Percentiles rank a stretch among this genome's conserved stretches.
phyloP scores from a whole-genome alignment of 345 rosid genomes.

The Ailanthus altissimus region DNA sequence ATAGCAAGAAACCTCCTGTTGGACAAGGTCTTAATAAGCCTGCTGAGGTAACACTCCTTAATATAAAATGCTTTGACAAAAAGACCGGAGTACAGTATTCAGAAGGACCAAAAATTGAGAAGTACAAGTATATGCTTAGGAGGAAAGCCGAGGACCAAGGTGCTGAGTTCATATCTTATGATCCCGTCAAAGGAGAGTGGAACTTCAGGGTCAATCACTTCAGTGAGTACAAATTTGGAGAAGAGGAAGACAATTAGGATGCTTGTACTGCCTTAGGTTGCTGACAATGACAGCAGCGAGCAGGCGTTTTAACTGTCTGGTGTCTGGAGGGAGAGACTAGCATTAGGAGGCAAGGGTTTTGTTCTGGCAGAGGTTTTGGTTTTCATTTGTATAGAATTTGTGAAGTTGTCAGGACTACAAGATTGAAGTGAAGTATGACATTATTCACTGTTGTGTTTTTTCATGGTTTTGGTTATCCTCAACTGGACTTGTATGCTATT shows the following conservation, averaged over 20 bases:
- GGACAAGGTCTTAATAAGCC: constrained; percentile 96
- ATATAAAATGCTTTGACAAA: constrained; percentile 85
- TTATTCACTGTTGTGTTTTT: neutral
- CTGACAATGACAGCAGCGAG: constrained; percentile 17
- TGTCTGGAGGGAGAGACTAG: neutral
- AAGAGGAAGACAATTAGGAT: constrained; percentile 35
- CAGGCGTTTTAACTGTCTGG: neutral
- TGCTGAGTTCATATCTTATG: constrained; percentile 81
- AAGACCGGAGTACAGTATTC: constrained; percentile 66
- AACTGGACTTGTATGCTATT: neutral
- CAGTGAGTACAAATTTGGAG: constrained; percentile 62
- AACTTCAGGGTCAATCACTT: constrained; percentile 84
- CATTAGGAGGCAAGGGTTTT: neutral
- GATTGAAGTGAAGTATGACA: neutral
- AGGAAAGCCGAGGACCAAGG: constrained; percentile 90
- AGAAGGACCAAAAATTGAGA: constrained; percentile 70
- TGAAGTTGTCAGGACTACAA: constrained; percentile 2
- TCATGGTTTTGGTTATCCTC: neutral
- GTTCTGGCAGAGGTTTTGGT: neutral
- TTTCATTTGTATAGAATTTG: constrained; percentile 22
- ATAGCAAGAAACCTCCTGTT: constrained; percentile 80
- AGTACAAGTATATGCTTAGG: constrained; percentile 81
- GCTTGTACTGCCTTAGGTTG: constrained; percentile 17
- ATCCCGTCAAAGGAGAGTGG: constrained; percentile 84
- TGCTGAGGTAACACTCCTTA: constrained; percentile 91